Conservation (phyloP, 2,329 filamentous ascomycete genomes). For the Microthyrium microscopicum region DNA sequence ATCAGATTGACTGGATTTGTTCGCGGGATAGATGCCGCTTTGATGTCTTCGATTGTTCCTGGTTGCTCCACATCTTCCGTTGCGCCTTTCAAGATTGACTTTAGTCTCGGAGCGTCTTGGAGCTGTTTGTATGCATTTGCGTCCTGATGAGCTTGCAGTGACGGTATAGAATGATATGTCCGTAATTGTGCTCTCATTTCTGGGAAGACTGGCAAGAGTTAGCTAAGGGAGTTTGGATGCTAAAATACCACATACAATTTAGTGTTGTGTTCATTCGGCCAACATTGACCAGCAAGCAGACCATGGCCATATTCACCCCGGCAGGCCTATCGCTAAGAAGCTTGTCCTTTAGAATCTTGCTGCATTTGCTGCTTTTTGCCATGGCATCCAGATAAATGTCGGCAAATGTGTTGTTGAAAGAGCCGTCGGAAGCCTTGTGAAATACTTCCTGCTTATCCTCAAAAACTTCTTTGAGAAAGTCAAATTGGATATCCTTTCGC, state of each 20-base stretch:
- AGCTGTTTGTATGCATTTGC: constrained; percentile 94
- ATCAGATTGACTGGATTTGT: constrained; percentile 97
- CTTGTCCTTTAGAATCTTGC: constrained; percentile 96
- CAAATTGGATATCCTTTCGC: constrained; percentile 77
- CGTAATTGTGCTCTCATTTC: constrained; percentile 97
- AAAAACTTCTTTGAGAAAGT: constrained; percentile 68
- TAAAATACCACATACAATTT: constrained; percentile 51
- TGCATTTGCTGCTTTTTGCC: constrained; percentile 96
- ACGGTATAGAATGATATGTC: constrained; percentile 96
- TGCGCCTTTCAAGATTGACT: constrained; percentile 93
- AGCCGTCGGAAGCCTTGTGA: constrained; percentile 76
- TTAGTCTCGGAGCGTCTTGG: constrained; percentile 86
- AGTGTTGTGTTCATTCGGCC: constrained; percentile 97
- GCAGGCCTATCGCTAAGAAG: constrained; percentile 79
- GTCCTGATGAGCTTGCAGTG: constrained; percentile 85
- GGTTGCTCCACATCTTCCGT: constrained; percentile 84
- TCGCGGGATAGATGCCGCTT: constrained; percentile 47
- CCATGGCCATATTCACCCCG: constrained; percentile 98
- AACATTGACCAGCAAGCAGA: constrained; percentile 91
- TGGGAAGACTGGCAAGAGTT: constrained; percentile 66
- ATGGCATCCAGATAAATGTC: constrained; percentile 98
- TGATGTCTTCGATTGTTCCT: constrained; percentile 67
- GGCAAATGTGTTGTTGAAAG: constrained; percentile 62
- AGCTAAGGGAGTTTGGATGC: constrained; percentile 10
- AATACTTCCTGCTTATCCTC: constrained; percentile 63